phyloP scores from a whole-genome alignment of 305 asterid species.

The Striga hermonthica region DNA sequence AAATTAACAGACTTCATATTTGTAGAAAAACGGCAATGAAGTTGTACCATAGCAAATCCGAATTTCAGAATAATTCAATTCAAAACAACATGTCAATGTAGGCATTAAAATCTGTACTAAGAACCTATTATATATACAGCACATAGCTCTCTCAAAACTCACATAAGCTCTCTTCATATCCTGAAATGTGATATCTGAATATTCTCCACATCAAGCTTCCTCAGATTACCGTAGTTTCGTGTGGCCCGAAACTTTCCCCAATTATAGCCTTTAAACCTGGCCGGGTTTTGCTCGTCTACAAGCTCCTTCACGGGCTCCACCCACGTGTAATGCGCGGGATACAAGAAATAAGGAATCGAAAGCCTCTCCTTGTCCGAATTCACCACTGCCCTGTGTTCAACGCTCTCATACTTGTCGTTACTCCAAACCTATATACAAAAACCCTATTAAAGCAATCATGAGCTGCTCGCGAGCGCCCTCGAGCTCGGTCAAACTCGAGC shows the following conservation, averaged over 20 bases:
- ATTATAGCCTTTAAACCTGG: slow-evolving; percentile 50
- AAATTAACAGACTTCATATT: too few relatives aligned
- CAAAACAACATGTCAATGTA: too few relatives aligned
- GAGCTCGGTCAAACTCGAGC: too few relatives aligned
- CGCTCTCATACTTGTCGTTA: slow-evolving; percentile 65
- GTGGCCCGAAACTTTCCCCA: slow-evolving; percentile 64
- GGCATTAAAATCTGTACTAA: too few relatives aligned
- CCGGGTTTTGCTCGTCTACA: slow-evolving; percentile 38
- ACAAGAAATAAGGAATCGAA: slow-evolving; percentile 61
- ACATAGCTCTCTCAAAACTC: too few relatives aligned
- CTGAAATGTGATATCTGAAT: slow-evolving; percentile 51
- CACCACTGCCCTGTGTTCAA: slow-evolving; percentile 64
- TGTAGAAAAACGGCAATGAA: too few relatives aligned
- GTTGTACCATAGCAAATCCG: too few relatives aligned
- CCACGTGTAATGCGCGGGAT: slow-evolving; percentile 53
- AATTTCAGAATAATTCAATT: too few relatives aligned
- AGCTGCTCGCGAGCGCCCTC: too few relatives aligned
- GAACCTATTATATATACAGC: too few relatives aligned
- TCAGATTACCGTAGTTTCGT: slow-evolving; percentile 44
- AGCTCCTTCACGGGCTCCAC: slow-evolving; percentile 54
- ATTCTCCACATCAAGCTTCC: slow-evolving; percentile 53
- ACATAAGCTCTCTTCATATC: slow-evolving; percentile 18
- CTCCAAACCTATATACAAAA: slow-evolving; percentile 53
- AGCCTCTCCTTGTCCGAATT: slow-evolving; percentile 48
- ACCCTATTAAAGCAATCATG: background rate